Conservation (phyloP, 108 stramenopile species). For the Skeletonema tropicum region DNA sequence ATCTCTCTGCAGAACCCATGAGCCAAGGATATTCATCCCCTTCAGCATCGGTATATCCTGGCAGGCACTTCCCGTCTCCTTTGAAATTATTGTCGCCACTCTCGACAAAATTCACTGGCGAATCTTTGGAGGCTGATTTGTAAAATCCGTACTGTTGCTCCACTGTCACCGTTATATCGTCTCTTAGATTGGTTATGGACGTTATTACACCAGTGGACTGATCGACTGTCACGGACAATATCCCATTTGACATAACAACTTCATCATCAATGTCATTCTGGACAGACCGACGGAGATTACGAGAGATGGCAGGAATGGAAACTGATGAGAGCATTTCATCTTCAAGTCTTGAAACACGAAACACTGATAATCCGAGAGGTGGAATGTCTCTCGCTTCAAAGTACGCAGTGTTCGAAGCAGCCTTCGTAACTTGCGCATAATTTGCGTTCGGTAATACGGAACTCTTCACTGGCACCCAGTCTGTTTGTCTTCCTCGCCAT, state of each 20-base stretch:
- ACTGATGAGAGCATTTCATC: neutral
- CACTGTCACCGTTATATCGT: slow-evolving; percentile 35
- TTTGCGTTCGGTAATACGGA: slow-evolving; percentile 36
- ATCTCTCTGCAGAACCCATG: slow-evolving; percentile 17
- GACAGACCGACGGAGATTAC: neutral
- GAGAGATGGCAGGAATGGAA: neutral
- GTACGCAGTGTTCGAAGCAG: slow-evolving; percentile 28
- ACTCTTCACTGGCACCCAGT: slow-evolving; percentile 23
- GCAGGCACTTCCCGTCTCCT: slow-evolving; percentile 39
- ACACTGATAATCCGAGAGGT: slow-evolving; percentile 50
- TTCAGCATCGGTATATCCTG: slow-evolving; percentile 51
- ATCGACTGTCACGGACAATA: slow-evolving; percentile 34
- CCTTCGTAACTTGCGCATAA: slow-evolving; percentile 22
- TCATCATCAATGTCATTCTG: slow-evolving; percentile 9
- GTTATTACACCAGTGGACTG: slow-evolving; percentile 50
- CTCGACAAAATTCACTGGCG: neutral
- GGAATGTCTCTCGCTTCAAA: slow-evolving; percentile 50
- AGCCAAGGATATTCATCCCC: slow-evolving; percentile 46
- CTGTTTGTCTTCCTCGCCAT: slow-evolving; percentile 7
- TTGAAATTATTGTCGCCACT: slow-evolving; percentile 8
- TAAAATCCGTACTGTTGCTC: slow-evolving; percentile 78
- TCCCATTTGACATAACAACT: slow-evolving; percentile 28
- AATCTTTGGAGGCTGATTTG: slow-evolving; percentile 50
- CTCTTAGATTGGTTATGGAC: slow-evolving; percentile 25
- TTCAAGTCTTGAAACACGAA: slow-evolving; percentile 34